Conservation (phyloP, 768 basidiomycete genomes). For the Suillus subluteus region DNA sequence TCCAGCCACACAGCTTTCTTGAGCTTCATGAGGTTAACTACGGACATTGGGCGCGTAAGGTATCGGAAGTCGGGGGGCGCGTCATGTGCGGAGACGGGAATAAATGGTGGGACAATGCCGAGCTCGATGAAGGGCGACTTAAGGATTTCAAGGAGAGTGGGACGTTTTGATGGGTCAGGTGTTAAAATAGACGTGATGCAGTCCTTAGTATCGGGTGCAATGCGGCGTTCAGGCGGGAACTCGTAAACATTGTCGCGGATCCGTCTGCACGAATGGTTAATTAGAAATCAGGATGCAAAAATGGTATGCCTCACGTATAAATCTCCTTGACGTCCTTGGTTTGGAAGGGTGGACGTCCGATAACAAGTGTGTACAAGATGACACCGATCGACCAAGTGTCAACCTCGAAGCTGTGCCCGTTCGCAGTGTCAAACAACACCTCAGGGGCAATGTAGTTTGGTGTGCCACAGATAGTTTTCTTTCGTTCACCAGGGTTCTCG, state of each 20-base stretch:
- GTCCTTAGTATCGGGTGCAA: constrained; percentile 72
- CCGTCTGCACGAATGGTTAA: constrained; percentile 52
- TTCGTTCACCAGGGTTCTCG: constrained; percentile 93
- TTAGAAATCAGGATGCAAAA: background rate
- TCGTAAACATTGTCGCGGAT: constrained; percentile 94
- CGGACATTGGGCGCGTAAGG: constrained; percentile 61
- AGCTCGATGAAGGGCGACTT: constrained; percentile 82
- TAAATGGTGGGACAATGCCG: constrained; percentile 79
- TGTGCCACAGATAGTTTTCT: constrained; percentile 99
- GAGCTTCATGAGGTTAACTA: constrained; percentile 71
- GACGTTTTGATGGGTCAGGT: constrained; percentile 79
- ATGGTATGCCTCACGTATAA: constrained; percentile 66
- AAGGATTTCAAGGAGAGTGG: constrained; percentile 83
- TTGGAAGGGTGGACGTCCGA: constrained; percentile 98
- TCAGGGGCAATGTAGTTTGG: constrained; percentile 99
- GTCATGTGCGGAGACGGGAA: constrained; percentile 82
- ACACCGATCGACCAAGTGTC: constrained; percentile 99
- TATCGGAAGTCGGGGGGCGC: constrained; percentile 73
- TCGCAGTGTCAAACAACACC: constrained; percentile 92
- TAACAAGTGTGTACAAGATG: constrained; percentile 91
- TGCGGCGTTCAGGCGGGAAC: constrained; percentile 77
- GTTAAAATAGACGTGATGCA: constrained; percentile 88
- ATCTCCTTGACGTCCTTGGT: constrained; percentile 97
- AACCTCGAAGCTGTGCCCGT: constrained; percentile 97
- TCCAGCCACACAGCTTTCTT: constrained; percentile 67